Evolutionary conservation across 176 grass and related monocot species (phyloP).

Genomic region (Rhynchospora tenuis): DNA sequence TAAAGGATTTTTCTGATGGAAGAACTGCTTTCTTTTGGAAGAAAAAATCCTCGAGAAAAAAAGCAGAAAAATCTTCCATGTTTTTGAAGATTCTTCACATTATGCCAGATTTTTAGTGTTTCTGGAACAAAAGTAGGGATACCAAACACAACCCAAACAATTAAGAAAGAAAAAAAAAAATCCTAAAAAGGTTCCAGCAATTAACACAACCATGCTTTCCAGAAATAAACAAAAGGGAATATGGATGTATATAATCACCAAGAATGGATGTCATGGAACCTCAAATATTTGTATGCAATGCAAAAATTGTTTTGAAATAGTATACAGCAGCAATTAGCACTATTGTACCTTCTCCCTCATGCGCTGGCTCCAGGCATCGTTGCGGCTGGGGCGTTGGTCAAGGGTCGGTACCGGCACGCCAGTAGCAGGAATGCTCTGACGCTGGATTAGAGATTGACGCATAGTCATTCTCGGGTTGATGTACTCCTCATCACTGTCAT

Average conservation of each 20-base stretch:
- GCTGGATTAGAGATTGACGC: slow-evolving; percentile 65
- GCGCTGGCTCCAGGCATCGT: slow-evolving; percentile 90
- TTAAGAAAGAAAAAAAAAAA: neutral
- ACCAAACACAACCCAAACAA: neutral
- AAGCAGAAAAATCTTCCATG: neutral
- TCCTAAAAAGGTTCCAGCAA: neutral
- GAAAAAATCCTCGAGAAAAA: neutral
- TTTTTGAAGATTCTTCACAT: neutral
- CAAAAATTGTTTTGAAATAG: neutral
- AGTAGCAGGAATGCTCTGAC: slow-evolving; percentile 49
- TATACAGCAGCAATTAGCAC: neutral
- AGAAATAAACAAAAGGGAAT: neutral
- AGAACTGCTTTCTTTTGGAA: neutral
- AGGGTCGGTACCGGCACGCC: slow-evolving; percentile 70
- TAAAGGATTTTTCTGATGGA: neutral
- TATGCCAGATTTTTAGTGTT: neutral
- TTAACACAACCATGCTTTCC: neutral
- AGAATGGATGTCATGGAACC: neutral
- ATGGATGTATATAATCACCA: neutral
- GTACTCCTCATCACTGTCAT: slow-evolving; percentile 90
- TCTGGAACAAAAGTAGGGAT: neutral
- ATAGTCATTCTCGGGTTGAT: slow-evolving; percentile 44
- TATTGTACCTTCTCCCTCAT: slow-evolving; percentile 91
- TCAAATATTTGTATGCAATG: neutral
- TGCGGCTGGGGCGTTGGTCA: slow-evolving; percentile 66